Percentiles rank a stretch among this genome's conserved stretches.
phyloP scores from a whole-genome alignment of 768 basidiomycete species.

The Leccinellum albellum region DNA sequence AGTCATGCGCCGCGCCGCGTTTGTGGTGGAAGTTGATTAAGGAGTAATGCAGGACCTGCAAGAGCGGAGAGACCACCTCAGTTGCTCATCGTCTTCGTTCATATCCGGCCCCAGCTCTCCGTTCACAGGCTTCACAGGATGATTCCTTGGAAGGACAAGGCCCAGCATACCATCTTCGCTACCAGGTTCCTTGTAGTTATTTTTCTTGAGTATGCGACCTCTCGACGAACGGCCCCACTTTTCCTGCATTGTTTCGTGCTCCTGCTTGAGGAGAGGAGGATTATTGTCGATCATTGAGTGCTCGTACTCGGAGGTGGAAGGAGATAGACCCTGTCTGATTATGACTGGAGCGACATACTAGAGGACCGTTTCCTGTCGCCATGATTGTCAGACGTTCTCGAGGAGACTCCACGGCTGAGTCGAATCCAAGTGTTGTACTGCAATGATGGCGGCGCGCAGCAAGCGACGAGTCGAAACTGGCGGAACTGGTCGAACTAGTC shows the following conservation, averaged over 20 bases:
- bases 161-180: conserved; percentile 38
- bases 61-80: conserved; percentile 9
- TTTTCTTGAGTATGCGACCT: conserved; percentile 41
- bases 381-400: conserved; percentile 21
- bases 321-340: conserved; percentile 15
- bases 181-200: conserved; percentile 42
- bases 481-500: too few species aligned
- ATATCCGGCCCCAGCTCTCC: conserved; percentile 17
- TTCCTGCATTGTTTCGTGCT: not conserved
- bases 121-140: conserved; percentile 15
- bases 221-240: conserved; percentile 29
- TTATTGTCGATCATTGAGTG: conserved; percentile 30
- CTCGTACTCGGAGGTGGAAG: conserved; percentile 31
- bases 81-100: conserved; percentile 31
- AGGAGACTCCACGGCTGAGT: conserved; percentile 16
- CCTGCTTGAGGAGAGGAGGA: not conserved
- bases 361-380: conserved; percentile 4
- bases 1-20: conserved; percentile 8
- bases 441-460: too few species aligned
- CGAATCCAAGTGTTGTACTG: conserved; percentile 1
- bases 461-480: too few species aligned
- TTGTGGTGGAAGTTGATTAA: conserved; percentile 9
- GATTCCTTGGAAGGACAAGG: conserved; percentile 4
- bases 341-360: conserved; percentile 21
- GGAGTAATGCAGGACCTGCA: conserved; percentile 21